Conservation (phyloP, 768 basidiomycete species). For the Pisolithus albus region DNA sequence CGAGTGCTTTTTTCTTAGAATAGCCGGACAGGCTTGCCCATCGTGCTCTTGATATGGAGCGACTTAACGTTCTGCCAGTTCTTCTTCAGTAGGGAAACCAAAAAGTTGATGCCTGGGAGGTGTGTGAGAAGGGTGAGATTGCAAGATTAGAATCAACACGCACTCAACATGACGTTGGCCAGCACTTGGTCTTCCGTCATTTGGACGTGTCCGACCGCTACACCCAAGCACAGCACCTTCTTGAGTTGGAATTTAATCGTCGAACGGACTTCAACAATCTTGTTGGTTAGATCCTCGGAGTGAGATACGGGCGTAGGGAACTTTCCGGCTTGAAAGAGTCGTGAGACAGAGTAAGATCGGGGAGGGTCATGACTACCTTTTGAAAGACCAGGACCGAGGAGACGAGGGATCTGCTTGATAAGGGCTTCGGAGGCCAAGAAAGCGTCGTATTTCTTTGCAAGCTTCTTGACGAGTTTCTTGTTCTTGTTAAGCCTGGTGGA, state of each 20-base stretch:
- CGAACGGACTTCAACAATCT: conserved; percentile 91
- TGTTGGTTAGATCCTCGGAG: conserved; percentile 81
- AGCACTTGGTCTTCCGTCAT: conserved; percentile 98
- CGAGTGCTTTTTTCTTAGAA: conserved; percentile 47
- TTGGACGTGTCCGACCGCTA: conserved; percentile 95
- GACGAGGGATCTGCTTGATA: conserved; percentile 99
- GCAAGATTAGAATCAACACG: conserved; percentile 20
- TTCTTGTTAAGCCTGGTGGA: conserved; percentile 92
- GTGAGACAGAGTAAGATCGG: neutral
- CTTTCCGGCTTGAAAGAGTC: conserved; percentile 70
- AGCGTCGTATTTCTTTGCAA: conserved; percentile 99
- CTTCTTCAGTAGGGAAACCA: conserved; percentile 98
- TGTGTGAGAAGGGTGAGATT: conserved; percentile 5
- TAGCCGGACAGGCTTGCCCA: conserved; percentile 96
- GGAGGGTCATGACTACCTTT: conserved; percentile 57
- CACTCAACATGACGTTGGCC: conserved; percentile 95
- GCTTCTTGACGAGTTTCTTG: conserved; percentile 99
- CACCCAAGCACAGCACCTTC: conserved; percentile 98
- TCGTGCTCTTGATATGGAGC: conserved; percentile 96
- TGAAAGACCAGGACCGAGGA: conserved; percentile 98
- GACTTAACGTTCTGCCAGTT: conserved; percentile 99
- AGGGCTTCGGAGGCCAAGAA: conserved; percentile 96
- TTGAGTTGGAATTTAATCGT: conserved; percentile 99
- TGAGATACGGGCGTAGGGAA: conserved; percentile 98
- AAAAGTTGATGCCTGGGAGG: conserved; percentile 92